These are phyloP conservation scores for Quercus variabilis DNA, from an alignment of 306 rosid species.

Conservation along the genomic window DNA sequence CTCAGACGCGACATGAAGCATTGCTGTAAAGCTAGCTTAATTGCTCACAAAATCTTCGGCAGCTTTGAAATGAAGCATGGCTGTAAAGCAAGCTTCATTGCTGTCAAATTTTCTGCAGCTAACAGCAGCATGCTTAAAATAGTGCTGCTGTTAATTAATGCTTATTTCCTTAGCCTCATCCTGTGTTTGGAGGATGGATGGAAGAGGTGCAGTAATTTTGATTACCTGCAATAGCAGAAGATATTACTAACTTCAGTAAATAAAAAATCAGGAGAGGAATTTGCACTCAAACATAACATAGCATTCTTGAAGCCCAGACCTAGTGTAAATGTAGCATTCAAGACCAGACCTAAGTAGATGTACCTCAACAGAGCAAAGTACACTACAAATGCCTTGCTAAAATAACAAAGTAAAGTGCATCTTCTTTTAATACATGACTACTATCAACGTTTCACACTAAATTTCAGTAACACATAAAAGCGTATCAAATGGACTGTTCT, in stretches of 20 bases:
- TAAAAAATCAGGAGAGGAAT: too few relatives aligned
- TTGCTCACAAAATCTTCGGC: not conserved
- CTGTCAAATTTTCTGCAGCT: not conserved
- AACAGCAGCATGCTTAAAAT: not conserved
- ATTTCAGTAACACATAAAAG: not conserved
- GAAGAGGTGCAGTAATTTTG: constrained; percentile 61
- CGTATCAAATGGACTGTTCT: not conserved
- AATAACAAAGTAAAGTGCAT: not conserved
- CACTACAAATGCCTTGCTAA: not conserved
- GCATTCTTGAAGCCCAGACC: too few relatives aligned
- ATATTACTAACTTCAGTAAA: not conserved
- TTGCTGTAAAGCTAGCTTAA: not conserved
- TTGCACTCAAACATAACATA: not conserved
- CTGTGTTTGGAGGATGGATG: constrained; percentile 43
- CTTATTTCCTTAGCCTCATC: constrained; percentile 5
- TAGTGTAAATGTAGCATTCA: too few relatives aligned
- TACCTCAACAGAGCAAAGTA: not conserved
- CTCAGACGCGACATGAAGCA: not conserved
- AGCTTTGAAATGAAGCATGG: not conserved
- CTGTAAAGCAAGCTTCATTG: not conserved
- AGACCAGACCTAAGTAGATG: not conserved
- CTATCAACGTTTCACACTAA: not conserved
- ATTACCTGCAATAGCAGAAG: constrained; percentile 38
- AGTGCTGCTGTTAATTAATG: not conserved
- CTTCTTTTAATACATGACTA: too few relatives aligned